Evolutionary conservation across 2,329 filamentous ascomycete species (phyloP).

Genomic region (Sporothrix inflata): DNA sequence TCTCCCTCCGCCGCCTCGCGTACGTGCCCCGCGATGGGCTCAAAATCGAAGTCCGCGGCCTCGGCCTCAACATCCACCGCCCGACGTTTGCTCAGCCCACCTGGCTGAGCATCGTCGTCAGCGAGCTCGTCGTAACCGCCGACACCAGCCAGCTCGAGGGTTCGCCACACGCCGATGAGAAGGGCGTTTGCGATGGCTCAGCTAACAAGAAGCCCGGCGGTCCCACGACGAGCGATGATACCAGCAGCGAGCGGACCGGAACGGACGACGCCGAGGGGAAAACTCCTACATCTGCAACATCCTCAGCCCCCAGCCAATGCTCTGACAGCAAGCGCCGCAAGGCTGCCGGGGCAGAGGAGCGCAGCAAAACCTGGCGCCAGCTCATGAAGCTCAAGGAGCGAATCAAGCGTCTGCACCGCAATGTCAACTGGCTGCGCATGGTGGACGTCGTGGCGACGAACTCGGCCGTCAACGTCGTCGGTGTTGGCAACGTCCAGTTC

Average conservation of each 20-base stretch:
- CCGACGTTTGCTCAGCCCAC: slow-evolving; percentile 97
- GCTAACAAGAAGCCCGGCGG: slow-evolving; percentile 1
- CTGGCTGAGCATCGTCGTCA: slow-evolving; percentile 88
- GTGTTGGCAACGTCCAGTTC: slow-evolving; percentile 82
- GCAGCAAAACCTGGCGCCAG: slow-evolving; percentile 78
- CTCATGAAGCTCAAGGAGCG: slow-evolving; percentile 79
- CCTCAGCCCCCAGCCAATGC: background rate
- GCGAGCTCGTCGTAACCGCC: slow-evolving; percentile 81
- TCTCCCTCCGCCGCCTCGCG: slow-evolving; percentile 86
- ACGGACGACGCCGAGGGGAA: background rate
- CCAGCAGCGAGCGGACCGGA: background rate
- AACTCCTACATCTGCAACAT: background rate
- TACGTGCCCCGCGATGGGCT: slow-evolving; percentile 89
- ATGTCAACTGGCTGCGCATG: slow-evolving; percentile 85
- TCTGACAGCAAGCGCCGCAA: slow-evolving; percentile 5
- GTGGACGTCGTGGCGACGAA: slow-evolving; percentile 86
- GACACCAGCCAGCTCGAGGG: slow-evolving; percentile 70
- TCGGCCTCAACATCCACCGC: slow-evolving; percentile 85
- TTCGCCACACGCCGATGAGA: slow-evolving; percentile 46
- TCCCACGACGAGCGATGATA: too few species aligned
- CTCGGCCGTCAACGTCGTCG: slow-evolving; percentile 73
- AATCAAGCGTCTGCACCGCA: slow-evolving; percentile 82
- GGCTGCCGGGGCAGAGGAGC: slow-evolving; percentile 39
- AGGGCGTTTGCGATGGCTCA: slow-evolving; percentile 36
- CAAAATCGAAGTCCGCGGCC: slow-evolving; percentile 83